phyloP scores from a whole-genome alignment of 495 filamentous ascomycete species.

The Polyplosphaeria fusca region DNA sequence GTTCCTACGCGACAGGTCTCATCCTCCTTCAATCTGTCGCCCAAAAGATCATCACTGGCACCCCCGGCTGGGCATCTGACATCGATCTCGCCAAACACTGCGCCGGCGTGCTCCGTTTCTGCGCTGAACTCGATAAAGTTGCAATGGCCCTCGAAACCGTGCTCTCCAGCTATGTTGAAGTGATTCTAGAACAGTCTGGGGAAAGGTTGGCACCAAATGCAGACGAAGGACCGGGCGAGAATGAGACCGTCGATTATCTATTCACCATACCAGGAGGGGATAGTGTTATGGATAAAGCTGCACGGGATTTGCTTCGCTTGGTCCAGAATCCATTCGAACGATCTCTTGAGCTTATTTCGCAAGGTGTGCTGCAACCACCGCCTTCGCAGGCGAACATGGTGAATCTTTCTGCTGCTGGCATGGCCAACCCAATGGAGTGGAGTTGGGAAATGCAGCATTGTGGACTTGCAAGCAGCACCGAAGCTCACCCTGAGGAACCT shows the following conservation, averaged over 20 bases:
- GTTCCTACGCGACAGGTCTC: background rate
- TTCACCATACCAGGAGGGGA: background rate
- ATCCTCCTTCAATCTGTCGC: conserved; percentile 3
- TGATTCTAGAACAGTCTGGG: background rate
- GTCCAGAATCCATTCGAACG: background rate
- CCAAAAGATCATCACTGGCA: conserved; percentile 3
- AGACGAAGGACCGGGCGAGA: background rate
- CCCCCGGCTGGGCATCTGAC: background rate
- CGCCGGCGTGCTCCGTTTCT: background rate
- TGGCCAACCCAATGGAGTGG: conserved; percentile 3
- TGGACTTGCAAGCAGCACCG: background rate
- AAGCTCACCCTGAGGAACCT: no score
- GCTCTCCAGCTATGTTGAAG: background rate
- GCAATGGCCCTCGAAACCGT: background rate
- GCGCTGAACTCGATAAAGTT: background rate
- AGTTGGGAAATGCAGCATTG: background rate
- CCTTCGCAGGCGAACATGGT: background rate
- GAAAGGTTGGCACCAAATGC: background rate
- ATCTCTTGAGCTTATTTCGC: background rate
- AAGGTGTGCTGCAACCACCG: background rate
- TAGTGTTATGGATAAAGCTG: background rate
- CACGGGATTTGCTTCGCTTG: background rate
- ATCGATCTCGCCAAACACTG: background rate
- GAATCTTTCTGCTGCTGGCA: background rate
- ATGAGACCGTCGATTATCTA: background rate